Evolutionary conservation across 257 asterid species (phyloP), one percentile per base, ranked within the genome.

Genomic region (Thymus mandschuricus): DNA sequence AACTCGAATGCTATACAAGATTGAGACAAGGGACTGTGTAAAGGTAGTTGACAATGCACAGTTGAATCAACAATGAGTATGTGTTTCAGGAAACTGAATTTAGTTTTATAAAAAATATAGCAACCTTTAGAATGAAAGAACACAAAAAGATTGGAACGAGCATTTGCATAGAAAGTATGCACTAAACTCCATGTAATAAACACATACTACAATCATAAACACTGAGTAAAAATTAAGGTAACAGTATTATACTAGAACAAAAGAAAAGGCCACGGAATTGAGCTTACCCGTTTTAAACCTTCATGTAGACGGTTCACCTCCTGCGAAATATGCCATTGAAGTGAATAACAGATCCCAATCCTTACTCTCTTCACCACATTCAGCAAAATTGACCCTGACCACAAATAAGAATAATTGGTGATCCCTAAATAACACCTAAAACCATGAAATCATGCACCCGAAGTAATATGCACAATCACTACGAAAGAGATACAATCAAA

Each of bases 291-390:
- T 85, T 76, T 88, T 73, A 95, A 82, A 60, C 99, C 99, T 87
- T 95, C 99, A 33, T 92, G 99, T 71, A 95, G 89, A 86, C 90
- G 97, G 75, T 95, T 95, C 89, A 92, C 99, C 80, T 95, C 99
- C 21, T 95, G 98, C 1, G 98, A 95, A 72, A 95, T 95, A 84
- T 92, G 98, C 82, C 99, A 95, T 80, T 95, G 90, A 31, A 92
- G 96, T 62, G 98, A 85, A 85, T 90, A 90, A 92, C 98, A 1
- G 95, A 83, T 81, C 92, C 98, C 7, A 78, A 72, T 95, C 98
- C 3, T 91, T 83, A 69, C 96, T 92, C 85, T 95, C 99, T 76
- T 95, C 99, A 72, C 97, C 94, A 84, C 99, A 92, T 86, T 95
- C 99, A 70, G 98, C 89, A 74, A 98, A 95, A 75, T 95, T 96